Evolutionary conservation across 176 grass and related monocot genomes (phyloP).

Genomic region (Cenchrus americanus): DNA sequence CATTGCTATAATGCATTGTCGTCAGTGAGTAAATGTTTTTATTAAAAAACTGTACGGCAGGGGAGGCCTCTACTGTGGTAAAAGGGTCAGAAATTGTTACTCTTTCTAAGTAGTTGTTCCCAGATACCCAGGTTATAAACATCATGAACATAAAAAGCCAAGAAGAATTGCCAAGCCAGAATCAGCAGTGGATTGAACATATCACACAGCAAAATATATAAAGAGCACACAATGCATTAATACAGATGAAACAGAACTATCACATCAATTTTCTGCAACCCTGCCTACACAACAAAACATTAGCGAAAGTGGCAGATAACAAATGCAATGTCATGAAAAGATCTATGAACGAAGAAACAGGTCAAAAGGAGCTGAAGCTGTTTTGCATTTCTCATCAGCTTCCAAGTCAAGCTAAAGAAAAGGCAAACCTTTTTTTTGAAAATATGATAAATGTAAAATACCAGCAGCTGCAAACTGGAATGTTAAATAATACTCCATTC

Average conservation of each 20-base stretch:
- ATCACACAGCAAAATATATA: background rate
- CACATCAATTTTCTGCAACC: conserved; percentile 23
- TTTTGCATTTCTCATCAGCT: conserved; percentile 5
- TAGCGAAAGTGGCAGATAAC: conserved; percentile 17
- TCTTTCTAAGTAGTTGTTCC: background rate
- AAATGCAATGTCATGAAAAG: background rate
- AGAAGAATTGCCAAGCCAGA: background rate
- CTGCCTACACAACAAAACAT: conserved; percentile 4
- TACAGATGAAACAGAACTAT: conserved; percentile 16
- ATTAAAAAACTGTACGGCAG: no score
- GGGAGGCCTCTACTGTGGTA: no score
- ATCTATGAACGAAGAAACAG: background rate
- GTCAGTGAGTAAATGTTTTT: background rate
- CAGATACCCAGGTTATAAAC: background rate
- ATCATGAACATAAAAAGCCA: background rate
- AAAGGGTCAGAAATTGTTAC: background rate
- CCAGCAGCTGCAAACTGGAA: background rate
- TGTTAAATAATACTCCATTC: background rate
- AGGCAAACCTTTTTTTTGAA: background rate
- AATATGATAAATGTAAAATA: background rate
- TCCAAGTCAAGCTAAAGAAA: background rate
- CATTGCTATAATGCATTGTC: background rate
- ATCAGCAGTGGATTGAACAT: background rate
- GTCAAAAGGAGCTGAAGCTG: background rate
- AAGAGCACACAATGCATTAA: background rate